Percentiles rank a stretch among this genome's conserved stretches.
These are phyloP conservation scores for Penicillium paxilli DNA, from an alignment of 495 filamentous ascomycete species.

Conservation along the genomic window DNA sequence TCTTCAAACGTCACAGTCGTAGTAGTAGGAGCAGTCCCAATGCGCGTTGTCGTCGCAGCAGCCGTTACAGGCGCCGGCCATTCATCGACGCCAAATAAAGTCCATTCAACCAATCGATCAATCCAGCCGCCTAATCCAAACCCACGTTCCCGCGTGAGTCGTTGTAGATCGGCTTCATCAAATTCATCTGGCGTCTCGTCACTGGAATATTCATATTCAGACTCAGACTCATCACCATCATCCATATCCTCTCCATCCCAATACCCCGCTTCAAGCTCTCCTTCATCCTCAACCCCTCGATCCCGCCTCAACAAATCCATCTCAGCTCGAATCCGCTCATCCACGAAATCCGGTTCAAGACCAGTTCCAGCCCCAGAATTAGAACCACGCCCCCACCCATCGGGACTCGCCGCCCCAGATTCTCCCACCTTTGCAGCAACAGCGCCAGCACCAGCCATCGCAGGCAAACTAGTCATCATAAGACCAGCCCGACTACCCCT, in stretches of 20 bases:
- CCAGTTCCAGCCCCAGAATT: background rate
- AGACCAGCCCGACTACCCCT: constrained; percentile 36
- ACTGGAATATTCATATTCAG: constrained; percentile 23
- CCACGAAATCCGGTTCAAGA: constrained; percentile 43
- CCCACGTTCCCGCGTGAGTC: constrained; percentile 53
- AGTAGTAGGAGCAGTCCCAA: constrained; percentile 55
- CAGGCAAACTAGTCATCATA: constrained; percentile 37
- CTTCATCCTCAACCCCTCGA: constrained; percentile 2
- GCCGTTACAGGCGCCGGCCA: constrained; percentile 24
- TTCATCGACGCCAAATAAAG: constrained; percentile 73
- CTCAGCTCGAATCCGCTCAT: constrained; percentile 45
- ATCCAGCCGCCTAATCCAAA: constrained; percentile 76
- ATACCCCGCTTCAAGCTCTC: constrained; percentile 6
- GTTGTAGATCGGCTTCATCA: constrained; percentile 45
- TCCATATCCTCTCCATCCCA: constrained; percentile 16
- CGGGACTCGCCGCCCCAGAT: constrained; percentile 14
- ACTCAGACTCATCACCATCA: constrained; percentile 17
- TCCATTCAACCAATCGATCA: constrained; percentile 72
- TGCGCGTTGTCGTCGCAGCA: constrained; percentile 9
- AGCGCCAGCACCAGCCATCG: too few relatives aligned
- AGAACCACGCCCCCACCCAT: constrained; percentile 8
- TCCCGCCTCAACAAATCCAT: constrained; percentile 31
- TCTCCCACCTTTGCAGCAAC: too few relatives aligned
- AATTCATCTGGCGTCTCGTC: constrained; percentile 33
- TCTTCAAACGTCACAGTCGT: constrained; percentile 36